Evolutionary conservation across 2,329 filamentous ascomycete genomes (phyloP).

Genomic region (Knoxdaviesia proteae): DNA sequence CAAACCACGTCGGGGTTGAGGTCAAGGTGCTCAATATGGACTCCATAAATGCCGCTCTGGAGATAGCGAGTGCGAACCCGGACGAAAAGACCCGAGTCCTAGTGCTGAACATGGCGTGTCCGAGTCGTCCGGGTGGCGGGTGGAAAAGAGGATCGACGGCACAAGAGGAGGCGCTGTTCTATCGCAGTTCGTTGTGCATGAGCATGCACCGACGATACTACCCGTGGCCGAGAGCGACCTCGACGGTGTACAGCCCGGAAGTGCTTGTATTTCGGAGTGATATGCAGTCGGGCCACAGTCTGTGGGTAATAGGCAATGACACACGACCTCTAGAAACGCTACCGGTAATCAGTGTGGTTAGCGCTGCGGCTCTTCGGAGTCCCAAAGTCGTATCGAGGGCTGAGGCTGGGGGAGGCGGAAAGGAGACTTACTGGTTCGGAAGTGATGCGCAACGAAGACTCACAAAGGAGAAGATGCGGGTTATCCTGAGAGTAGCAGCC

Average conservation of each 20-base stretch:
- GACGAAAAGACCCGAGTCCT: slow-evolving; percentile 17
- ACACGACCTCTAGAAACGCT: slow-evolving; percentile 7
- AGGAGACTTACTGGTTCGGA: too few relatives aligned
- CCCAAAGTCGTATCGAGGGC: too few relatives aligned
- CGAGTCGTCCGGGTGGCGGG: slow-evolving; percentile 35
- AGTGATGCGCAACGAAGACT: too few relatives aligned
- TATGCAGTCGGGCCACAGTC: slow-evolving; percentile 20
- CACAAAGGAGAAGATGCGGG: slow-evolving; percentile 37
- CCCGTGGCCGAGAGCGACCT: slow-evolving; percentile 22
- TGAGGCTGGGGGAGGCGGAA: too few relatives aligned
- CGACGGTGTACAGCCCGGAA: slow-evolving; percentile 36
- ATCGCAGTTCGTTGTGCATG: slow-evolving; percentile 32
- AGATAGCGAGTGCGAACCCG: slow-evolving; percentile 8
- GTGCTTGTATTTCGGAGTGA: slow-evolving; percentile 36
- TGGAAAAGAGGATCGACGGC: slow-evolving; percentile 40
- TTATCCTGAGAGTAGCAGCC: slow-evolving; percentile 39
- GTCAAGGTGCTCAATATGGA: slow-evolving; percentile 34
- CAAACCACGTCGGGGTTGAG: slow-evolving; percentile 13
- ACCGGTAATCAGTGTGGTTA: slow-evolving; percentile 38
- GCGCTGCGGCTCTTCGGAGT: slow-evolving; percentile 26
- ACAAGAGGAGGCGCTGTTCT: slow-evolving; percentile 51
- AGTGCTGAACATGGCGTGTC: slow-evolving; percentile 46
- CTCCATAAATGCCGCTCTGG: slow-evolving; percentile 33
- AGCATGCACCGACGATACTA: slow-evolving; percentile 28
- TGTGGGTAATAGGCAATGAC: slow-evolving; percentile 9